These are phyloP conservation scores for Sphaerostilbella broomeana DNA, from an alignment of 2,329 filamentous ascomycete genomes.

Conservation along the genomic window DNA sequence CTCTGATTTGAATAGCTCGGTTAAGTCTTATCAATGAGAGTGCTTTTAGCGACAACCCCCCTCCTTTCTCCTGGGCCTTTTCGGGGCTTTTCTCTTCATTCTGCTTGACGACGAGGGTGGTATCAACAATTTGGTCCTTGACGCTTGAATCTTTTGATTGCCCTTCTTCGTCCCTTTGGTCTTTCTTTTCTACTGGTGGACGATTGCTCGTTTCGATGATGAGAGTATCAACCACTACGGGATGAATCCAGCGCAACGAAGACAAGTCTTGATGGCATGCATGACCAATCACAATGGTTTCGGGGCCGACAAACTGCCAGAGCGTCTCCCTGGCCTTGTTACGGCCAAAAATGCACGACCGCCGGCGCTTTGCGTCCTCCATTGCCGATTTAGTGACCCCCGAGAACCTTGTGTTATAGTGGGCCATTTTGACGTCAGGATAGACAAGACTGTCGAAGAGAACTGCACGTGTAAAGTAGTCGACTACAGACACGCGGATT, in stretches of 20 bases:
- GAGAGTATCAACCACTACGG: slow-evolving; percentile 39
- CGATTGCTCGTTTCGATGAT: slow-evolving; percentile 23
- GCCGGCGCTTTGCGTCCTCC: slow-evolving; percentile 25
- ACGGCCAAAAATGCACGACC: slow-evolving; percentile 34
- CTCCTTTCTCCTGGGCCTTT: slow-evolving; percentile 13
- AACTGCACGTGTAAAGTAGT: slow-evolving; percentile 42
- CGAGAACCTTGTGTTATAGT: slow-evolving; percentile 45
- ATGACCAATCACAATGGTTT: slow-evolving; percentile 45
- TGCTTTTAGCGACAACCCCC: slow-evolving; percentile 33
- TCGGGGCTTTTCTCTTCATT: slow-evolving; percentile 8
- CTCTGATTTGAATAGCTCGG: slow-evolving; percentile 33
- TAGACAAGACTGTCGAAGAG: slow-evolving; percentile 46
- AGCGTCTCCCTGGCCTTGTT: slow-evolving; percentile 36
- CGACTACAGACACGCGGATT: slow-evolving; percentile 45
- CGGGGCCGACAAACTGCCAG: slow-evolving; percentile 36
- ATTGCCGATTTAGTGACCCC: slow-evolving; percentile 39
- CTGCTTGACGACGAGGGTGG: background rate
- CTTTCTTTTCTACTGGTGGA: slow-evolving; percentile 14
- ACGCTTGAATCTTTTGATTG: background rate
- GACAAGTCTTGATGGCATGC: slow-evolving; percentile 35
- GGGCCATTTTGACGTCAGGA: slow-evolving; percentile 38
- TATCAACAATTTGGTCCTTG: background rate
- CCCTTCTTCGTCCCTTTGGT: slow-evolving; percentile 14
- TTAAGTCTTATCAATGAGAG: slow-evolving; percentile 31
- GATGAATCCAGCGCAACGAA: slow-evolving; percentile 43